Evolutionary conservation across 2,329 filamentous ascomycete genomes (phyloP), one percentile per base, ranked within the genome.

Genomic region (Aspergillus fructus): DNA sequence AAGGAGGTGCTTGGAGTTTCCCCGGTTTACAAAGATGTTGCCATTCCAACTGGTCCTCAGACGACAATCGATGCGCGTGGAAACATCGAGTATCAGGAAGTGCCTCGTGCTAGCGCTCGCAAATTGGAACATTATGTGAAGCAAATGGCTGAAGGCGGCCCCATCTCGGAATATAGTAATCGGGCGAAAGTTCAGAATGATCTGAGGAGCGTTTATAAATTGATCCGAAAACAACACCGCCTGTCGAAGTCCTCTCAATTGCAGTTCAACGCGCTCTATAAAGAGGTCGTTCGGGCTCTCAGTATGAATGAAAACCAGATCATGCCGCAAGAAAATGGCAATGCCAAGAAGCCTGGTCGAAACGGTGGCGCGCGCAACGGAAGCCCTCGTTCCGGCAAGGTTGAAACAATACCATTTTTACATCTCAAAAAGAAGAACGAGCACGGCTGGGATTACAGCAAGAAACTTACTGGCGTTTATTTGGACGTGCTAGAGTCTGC

Each of bases 271-370:
- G 88, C 85, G 66, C 81, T 99, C 13, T 99, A 99, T 76, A 89
- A 89, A 71, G 94, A 97, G 69, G 91, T 99, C 60, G 86, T 97
- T 64, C 91, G 93, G 64, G 96, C 94, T 17, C 81, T 99, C 39
- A 89, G 90, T 59, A 99, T 99, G 94, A 99, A 96, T 70, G 93
- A 99, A 78, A 93, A 89, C 72, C 93, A 97, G 73, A 97, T 99
- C 69, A 89, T 99, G 64, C 90, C 93, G 39, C 90, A 89, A 72
- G 92, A 96, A 71, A 89, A 88, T 64, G 86, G 86, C 69, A 78
- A 83, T 62, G 68, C 76, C 55, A 86, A 84, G 74, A 86, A 85
- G 72, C 76, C 78, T 30, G 78, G 78, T 48, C 79, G 80, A 61
- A 83, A 80, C 62, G 78, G 79, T n/a, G 67, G 75, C 48, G 73